phyloP scores from a whole-genome alignment of 129 eudicot genomes.

The Pittosporum tobira region DNA sequence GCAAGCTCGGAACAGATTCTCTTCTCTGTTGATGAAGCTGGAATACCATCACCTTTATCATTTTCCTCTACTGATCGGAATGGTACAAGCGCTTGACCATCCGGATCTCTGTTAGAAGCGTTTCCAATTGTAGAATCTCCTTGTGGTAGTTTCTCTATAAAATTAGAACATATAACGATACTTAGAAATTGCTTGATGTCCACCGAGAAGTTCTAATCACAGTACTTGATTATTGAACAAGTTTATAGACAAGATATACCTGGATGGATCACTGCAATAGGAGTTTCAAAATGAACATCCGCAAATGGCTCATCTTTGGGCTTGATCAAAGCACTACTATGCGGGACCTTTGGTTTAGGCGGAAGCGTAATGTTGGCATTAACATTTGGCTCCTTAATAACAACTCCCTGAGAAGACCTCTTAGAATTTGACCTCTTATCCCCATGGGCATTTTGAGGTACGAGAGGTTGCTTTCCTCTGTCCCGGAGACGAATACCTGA shows the following conservation, averaged over 20 bases:
- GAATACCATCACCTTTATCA: slow-evolving; percentile 16
- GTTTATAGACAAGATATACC: slow-evolving; percentile 27
- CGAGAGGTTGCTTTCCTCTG: slow-evolving; percentile 51
- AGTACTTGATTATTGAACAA: no score
- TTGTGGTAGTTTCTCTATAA: slow-evolving; percentile 28
- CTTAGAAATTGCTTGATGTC: no score
- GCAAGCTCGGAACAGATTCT: slow-evolving; percentile 19
- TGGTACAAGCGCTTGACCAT: slow-evolving; percentile 16
- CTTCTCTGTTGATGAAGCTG: slow-evolving; percentile 17
- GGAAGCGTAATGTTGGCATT: slow-evolving; percentile 21
- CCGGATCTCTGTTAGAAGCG: slow-evolving; percentile 11
- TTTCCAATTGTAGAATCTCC: slow-evolving; percentile 24
- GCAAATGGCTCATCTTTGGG: slow-evolving; percentile 72
- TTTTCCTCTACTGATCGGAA: slow-evolving; percentile 10
- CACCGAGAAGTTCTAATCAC: no score
- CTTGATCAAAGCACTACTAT: slow-evolving; percentile 27
- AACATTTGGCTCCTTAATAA: slow-evolving; percentile 23
- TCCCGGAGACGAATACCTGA: slow-evolving; percentile 24
- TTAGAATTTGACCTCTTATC: slow-evolving; percentile 32
- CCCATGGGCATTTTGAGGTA: slow-evolving; percentile 24
- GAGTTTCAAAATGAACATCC: slow-evolving; percentile 38
- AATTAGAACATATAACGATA: slow-evolving; percentile 12
- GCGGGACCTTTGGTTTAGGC: slow-evolving; percentile 22
- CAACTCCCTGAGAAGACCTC: slow-evolving; percentile 32
- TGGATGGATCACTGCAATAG: slow-evolving; percentile 32